Conservation (phyloP, 176 grass and related monocot species). For the Ensete glaucum region DNA sequence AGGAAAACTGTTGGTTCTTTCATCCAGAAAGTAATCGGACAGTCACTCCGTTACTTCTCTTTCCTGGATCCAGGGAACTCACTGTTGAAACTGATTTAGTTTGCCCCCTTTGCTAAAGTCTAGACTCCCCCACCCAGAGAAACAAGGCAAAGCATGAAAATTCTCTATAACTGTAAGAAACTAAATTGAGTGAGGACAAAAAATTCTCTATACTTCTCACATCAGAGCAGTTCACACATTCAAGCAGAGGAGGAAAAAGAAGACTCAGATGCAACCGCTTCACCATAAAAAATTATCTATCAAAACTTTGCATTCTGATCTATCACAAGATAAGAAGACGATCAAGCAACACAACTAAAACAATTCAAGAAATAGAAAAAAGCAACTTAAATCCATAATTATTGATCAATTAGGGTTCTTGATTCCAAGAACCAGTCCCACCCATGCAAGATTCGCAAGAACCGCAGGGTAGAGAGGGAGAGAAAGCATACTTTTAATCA, state of each 20-base stretch:
- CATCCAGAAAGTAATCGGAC: too few species aligned
- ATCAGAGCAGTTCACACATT: neutral
- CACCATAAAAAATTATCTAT: neutral
- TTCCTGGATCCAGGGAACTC: neutral
- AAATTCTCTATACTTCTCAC: neutral
- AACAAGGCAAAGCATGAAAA: neutral
- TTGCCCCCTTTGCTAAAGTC: too few species aligned
- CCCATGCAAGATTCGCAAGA: neutral
- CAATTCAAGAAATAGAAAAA: neutral
- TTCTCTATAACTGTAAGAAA: neutral
- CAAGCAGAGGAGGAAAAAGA: too few species aligned
- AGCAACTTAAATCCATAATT: neutral
- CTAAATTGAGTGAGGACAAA: neutral
- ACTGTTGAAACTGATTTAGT: neutral
- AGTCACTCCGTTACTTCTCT: too few species aligned
- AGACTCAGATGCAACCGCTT: neutral
- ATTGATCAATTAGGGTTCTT: neutral
- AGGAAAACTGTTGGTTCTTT: too few species aligned
- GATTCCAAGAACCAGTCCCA: neutral
- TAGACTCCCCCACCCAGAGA: too few species aligned
- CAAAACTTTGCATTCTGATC: neutral
- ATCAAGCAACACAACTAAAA: neutral
- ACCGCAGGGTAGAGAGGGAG: neutral
- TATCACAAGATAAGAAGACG: neutral
- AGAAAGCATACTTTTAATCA: conserved; percentile 61